phyloP scores from a whole-genome alignment of 208 protist species.

The Porcisia deanei region DNA sequence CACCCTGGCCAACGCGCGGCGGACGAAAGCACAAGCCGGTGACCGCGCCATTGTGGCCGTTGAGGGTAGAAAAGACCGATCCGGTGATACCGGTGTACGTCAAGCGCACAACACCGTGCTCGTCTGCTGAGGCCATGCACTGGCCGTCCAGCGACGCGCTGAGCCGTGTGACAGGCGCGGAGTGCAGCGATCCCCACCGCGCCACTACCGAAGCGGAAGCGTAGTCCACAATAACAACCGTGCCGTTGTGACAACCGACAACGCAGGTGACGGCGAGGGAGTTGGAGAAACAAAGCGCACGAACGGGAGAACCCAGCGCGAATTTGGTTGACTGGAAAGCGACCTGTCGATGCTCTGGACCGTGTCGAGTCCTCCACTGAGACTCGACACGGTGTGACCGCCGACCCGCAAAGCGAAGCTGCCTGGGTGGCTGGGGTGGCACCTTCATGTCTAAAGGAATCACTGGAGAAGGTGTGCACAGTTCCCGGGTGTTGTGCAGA shows the following conservation, averaged over 20 bases:
- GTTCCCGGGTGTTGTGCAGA: constrained; percentile 46
- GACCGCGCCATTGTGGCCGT: constrained; percentile 69
- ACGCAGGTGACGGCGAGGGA: constrained; percentile 81
- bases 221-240: constrained; percentile 63
- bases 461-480: constrained; percentile 17
- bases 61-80: constrained; percentile 50
- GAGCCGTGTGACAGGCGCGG: constrained; percentile 57
- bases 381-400: background rate
- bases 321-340: constrained; percentile 22
- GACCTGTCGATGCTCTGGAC: constrained; percentile 12
- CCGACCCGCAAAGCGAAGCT: background rate
- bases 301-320: constrained; percentile 42
- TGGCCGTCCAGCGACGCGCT: constrained; percentile 64
- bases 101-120: constrained; percentile 60
- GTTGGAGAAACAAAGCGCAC: constrained; percentile 55
- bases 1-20: background rate
- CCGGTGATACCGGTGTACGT: constrained; percentile 65
- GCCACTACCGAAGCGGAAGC: constrained; percentile 47
- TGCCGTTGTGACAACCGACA: constrained; percentile 60
- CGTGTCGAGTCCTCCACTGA: constrained; percentile 16
- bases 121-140: constrained; percentile 76
- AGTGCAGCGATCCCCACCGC: constrained; percentile 47
- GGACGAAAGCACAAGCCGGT: constrained; percentile 50
- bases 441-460: constrained; percentile 6
- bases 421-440: background rate